phyloP scores from a whole-genome alignment of 768 basidiomycete species.

The Panellus pusillus region DNA sequence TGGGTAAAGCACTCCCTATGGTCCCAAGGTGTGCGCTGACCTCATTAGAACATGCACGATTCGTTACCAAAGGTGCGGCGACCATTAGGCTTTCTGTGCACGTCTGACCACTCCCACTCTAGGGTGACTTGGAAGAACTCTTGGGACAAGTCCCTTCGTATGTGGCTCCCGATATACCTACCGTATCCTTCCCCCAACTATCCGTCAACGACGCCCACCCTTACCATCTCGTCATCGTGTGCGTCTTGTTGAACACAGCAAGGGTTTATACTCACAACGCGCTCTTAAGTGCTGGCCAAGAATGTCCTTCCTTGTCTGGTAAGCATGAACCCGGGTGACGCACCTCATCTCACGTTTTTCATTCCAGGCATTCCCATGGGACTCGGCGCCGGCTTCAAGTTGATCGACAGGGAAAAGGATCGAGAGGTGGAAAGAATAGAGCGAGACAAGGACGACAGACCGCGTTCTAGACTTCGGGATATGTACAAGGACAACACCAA shows the following conservation, averaged over 20 bases:
- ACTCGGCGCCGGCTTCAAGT: slow-evolving; percentile 73
- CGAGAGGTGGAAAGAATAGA: slow-evolving; percentile 39
- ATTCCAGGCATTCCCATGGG: slow-evolving; percentile 72
- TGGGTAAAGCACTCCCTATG: slow-evolving; percentile 33
- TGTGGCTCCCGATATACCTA: slow-evolving; percentile 26
- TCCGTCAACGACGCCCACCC: slow-evolving; percentile 57
- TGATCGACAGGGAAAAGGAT: slow-evolving; percentile 51
- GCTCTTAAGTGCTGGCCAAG: slow-evolving; percentile 56
- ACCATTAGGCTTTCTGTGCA: not conserved
- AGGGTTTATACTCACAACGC: slow-evolving; percentile 16
- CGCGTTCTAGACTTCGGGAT: slow-evolving; percentile 26
- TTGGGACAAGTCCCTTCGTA: slow-evolving; percentile 60
- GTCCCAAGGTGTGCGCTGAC: too few relatives aligned
- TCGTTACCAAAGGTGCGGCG: slow-evolving; percentile 65
- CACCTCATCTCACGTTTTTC: not conserved
- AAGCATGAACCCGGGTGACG: slow-evolving; percentile 10
- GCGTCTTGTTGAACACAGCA: slow-evolving; percentile 7
- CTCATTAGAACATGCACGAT: slow-evolving; percentile 73
- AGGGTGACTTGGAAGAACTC: slow-evolving; percentile 76
- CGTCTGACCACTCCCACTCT: slow-evolving; percentile 6
- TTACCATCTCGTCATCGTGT: slow-evolving; percentile 81
- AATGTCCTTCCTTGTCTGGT: slow-evolving; percentile 83
- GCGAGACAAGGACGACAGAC: slow-evolving; percentile 40
- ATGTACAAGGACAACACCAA: slow-evolving; percentile 37
- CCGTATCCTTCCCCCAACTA: slow-evolving; percentile 47